Evolutionary conservation across 192 early-diverging fungal genomes (phyloP).

Genomic region (Linnemannia schmuckeri): DNA sequence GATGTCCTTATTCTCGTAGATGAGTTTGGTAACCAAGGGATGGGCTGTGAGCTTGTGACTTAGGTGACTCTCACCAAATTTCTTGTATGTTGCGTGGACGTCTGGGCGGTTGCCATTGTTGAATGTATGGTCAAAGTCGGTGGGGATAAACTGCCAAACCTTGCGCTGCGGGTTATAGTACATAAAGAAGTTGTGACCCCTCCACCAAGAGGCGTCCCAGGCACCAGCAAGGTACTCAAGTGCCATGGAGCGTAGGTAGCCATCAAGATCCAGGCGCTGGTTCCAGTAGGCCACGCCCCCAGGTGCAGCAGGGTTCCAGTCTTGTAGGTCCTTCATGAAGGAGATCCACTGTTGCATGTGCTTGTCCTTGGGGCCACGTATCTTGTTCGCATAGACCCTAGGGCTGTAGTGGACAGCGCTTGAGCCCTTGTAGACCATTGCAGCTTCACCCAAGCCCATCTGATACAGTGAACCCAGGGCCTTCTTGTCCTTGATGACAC

Average conservation of each 20-base stretch:
- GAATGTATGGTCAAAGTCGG: constrained; percentile 58
- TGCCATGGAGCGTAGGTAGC: constrained; percentile 45
- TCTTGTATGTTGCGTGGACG: constrained; percentile 1
- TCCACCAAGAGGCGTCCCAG: constrained; percentile 46
- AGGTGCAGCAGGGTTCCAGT: constrained; percentile 16
- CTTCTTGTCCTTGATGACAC: constrained; percentile 3
- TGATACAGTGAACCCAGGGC: constrained; percentile 31
- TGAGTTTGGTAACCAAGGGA: constrained; percentile 28
- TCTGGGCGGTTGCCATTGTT: constrained; percentile 27
- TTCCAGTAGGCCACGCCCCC: constrained; percentile 25
- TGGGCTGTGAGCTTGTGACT: not conserved
- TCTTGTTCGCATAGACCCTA: constrained; percentile 20
- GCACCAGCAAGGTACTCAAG: constrained; percentile 51
- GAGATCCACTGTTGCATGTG: constrained; percentile 30
- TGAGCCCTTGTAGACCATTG: constrained; percentile 34
- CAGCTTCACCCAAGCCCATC: constrained; percentile 35
- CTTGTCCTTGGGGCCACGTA: not conserved
- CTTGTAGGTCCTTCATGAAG: constrained; percentile 39
- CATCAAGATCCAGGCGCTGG: constrained; percentile 32
- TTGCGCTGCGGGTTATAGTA: constrained; percentile 34
- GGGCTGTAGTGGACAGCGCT: constrained; percentile 18
- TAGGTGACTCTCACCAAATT: constrained; percentile 1
- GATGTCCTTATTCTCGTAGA: constrained; percentile 46
- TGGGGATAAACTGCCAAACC: constrained; percentile 39
- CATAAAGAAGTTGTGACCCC: constrained; percentile 48